phyloP scores from a whole-genome alignment of 2,329 filamentous ascomycete species.

The Podosphaera xanthii region DNA sequence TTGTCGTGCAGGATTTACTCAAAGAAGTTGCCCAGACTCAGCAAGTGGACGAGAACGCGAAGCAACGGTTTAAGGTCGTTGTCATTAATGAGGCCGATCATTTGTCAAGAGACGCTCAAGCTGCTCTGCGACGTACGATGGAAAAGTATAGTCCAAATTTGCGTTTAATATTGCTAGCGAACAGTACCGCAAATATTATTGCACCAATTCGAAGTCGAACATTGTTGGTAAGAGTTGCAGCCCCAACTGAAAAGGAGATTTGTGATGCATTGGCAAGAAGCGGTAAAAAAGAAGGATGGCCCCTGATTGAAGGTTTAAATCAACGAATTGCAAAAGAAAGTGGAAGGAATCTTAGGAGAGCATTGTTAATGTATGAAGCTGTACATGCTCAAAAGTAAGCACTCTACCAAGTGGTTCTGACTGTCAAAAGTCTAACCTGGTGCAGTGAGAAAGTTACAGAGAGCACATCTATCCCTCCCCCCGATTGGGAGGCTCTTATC shows the following conservation, averaged over 20 bases:
- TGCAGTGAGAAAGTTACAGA: conserved; percentile 72
- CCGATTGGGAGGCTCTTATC: conserved; percentile 91
- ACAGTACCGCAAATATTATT: conserved; percentile 95
- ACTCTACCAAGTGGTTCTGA: conserved; percentile 2
- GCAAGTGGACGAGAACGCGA: conserved; percentile 82
- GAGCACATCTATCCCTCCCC: conserved; percentile 70
- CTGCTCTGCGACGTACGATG: conserved; percentile 86
- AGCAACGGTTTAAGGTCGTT: conserved; percentile 91
- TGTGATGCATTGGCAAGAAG: conserved; percentile 47
- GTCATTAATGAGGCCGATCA: conserved; percentile 98
- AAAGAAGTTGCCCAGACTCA: conserved; percentile 98
- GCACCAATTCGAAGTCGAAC: conserved; percentile 90
- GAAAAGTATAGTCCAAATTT: conserved; percentile 97
- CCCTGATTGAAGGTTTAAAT: conserved; percentile 52
- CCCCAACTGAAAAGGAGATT: conserved; percentile 70
- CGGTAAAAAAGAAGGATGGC: conserved; percentile 65
- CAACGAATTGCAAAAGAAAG: conserved; percentile 74
- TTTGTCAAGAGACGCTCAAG: conserved; percentile 80
- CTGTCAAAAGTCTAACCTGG: conserved; percentile 13
- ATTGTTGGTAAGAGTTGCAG: conserved; percentile 73
- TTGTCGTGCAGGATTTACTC: conserved; percentile 82
- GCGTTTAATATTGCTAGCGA: conserved; percentile 74
- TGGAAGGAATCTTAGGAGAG: conserved; percentile 70
- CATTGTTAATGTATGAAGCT: conserved; percentile 89
- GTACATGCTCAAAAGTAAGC: conserved; percentile 89